Evolutionary conservation across 208 protist species (phyloP).

Genomic region (Trypanosoma boissoni): DNA sequence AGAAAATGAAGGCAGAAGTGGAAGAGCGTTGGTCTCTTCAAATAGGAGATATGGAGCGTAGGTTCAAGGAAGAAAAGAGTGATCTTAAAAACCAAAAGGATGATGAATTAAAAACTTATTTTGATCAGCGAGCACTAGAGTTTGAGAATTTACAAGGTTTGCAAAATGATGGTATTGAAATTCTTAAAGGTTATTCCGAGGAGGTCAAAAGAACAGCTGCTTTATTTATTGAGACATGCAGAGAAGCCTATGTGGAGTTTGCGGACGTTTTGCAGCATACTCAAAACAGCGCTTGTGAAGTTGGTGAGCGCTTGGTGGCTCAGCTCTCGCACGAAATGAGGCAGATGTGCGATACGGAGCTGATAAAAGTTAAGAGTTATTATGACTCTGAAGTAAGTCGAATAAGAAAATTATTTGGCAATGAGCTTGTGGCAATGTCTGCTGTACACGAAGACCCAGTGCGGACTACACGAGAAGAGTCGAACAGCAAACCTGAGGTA

Average conservation of each 20-base stretch:
- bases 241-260: constrained; percentile 14
- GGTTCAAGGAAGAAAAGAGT: constrained; percentile 9
- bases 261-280: background rate
- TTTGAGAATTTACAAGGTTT: background rate
- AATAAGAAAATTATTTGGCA: constrained; percentile 11
- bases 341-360: constrained; percentile 9
- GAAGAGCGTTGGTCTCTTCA: constrained; percentile 3
- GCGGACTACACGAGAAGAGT: constrained; percentile 1
- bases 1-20: constrained; percentile 13
- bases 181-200: constrained; percentile 3
- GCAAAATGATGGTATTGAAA: background rate
- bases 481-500: no score
- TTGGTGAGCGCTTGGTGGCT: background rate
- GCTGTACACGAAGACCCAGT: background rate
- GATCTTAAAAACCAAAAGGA: constrained; percentile 12
- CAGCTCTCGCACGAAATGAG: constrained; percentile 2
- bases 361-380: constrained; percentile 9
- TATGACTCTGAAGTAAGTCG: constrained; percentile 14
- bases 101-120: background rate
- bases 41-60: constrained; percentile 6
- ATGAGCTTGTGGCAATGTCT: background rate
- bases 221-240: constrained; percentile 17
- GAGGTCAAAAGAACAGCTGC: background rate
- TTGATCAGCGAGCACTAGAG: background rate
- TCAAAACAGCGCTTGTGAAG: background rate